A percentile compares a stretch with the other conserved stretches of the same genome.
These are phyloP conservation scores for Microascus cirrosus DNA, from an alignment of 2,329 filamentous ascomycete genomes.

Conservation along the genomic window DNA sequence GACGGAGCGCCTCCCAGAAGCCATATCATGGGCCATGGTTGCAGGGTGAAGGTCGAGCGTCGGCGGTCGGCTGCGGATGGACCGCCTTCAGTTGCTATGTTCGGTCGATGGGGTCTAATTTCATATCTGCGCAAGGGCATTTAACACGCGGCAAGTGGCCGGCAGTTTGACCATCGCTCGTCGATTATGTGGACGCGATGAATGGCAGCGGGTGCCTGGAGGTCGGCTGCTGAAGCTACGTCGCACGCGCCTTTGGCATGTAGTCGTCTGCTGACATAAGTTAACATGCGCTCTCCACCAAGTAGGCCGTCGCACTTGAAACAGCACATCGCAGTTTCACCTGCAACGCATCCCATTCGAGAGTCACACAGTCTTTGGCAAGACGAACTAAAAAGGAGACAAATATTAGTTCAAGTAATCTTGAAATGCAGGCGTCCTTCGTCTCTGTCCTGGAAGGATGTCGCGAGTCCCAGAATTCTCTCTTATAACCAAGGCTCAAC, in stretches of 20 bases:
- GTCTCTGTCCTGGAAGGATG: too few relatives aligned
- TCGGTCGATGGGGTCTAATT: not conserved
- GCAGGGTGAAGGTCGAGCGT: constrained; percentile 10
- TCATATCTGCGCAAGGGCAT: not conserved
- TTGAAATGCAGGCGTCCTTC: too few relatives aligned
- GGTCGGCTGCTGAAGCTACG: not conserved
- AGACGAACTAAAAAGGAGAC: too few relatives aligned
- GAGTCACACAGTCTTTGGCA: too few relatives aligned
- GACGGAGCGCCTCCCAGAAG: constrained; percentile 41
- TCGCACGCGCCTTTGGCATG: not conserved
- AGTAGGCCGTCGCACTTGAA: not conserved
- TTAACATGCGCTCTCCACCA: not conserved
- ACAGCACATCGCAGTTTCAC: not conserved
- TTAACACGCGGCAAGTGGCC: not conserved
- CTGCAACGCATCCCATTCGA: too few relatives aligned
- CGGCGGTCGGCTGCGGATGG: not conserved
- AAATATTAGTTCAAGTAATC: too few relatives aligned
- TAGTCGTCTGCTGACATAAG: not conserved
- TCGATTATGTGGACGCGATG: not conserved
- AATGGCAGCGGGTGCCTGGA: not conserved
- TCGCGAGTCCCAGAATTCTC: too few relatives aligned
- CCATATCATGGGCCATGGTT: constrained; percentile 54
- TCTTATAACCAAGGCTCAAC: too few relatives aligned
- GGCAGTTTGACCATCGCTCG: not conserved
- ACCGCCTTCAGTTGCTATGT: not conserved